phyloP scores from a whole-genome alignment of 495 filamentous ascomycete genomes.

The Trichocladium antarcticum region DNA sequence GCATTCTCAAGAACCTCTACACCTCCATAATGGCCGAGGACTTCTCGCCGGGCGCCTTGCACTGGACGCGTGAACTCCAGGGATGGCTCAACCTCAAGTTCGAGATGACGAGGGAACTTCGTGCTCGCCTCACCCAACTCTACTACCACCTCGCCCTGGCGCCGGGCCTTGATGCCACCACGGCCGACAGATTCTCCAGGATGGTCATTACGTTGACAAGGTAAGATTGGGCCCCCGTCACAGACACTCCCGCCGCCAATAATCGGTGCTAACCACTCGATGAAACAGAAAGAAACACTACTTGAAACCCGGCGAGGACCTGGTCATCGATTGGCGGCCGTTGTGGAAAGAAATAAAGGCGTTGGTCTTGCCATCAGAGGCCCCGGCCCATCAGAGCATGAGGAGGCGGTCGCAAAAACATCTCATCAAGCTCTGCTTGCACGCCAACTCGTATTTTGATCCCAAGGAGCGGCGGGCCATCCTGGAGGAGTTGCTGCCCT shows the following conservation, averaged over 20 bases:
- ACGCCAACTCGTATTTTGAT: conserved; percentile 86
- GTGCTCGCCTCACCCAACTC: conserved; percentile 72
- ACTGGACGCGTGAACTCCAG: conserved; percentile 94
- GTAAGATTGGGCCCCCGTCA: too few species aligned
- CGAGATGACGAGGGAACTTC: conserved; percentile 72
- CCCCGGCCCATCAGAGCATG: conserved; percentile 40
- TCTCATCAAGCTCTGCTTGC: conserved; percentile 76
- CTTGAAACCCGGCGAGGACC: conserved; percentile 73
- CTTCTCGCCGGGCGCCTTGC: conserved; percentile 82
- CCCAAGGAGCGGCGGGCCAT: conserved; percentile 74
- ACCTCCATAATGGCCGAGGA: conserved; percentile 84
- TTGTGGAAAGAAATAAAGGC: conserved; percentile 84
- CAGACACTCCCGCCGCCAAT: too few species aligned
- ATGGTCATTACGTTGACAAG: conserved; percentile 93
- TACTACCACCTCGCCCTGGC: conserved; percentile 93
- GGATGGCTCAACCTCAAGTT: conserved; percentile 96
- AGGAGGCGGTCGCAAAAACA: conserved; percentile 38
- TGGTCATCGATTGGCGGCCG: conserved; percentile 85
- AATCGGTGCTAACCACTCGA: conserved; percentile 11
- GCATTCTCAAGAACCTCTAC: conserved; percentile 87
- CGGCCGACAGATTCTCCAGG: conserved; percentile 83
- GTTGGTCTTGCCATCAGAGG: conserved; percentile 76
- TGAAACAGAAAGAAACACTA: conserved; percentile 79
- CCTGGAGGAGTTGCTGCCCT: conserved; percentile 90
- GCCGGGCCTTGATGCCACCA: conserved; percentile 70